These are phyloP conservation scores for Camelina neglecta DNA, from an alignment of 345 rosid genomes.

Conservation along the genomic window DNA sequence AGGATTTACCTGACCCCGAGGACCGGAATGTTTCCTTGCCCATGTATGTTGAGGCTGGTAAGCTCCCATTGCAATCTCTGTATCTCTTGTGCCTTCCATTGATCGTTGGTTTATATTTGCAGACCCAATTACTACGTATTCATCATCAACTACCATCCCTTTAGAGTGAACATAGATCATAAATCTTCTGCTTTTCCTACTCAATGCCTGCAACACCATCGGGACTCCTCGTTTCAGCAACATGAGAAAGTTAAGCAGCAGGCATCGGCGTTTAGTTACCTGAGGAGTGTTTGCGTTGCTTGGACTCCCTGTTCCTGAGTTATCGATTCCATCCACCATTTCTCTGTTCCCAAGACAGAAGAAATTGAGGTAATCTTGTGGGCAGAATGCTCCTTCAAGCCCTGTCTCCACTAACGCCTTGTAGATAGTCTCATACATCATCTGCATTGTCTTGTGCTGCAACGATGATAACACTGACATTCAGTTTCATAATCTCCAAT, in stretches of 20 bases:
- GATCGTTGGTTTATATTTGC: constrained; percentile 96
- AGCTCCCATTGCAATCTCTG: constrained; percentile 95
- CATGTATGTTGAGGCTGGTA: constrained; percentile 80
- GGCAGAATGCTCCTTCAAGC: constrained; percentile 65
- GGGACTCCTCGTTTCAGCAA: constrained; percentile 12
- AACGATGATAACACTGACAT: constrained; percentile 31
- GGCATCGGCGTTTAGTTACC: constrained; percentile 44
- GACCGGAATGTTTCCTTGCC: constrained; percentile 53
- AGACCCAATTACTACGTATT: constrained; percentile 79
- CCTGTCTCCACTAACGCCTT: constrained; percentile 77
- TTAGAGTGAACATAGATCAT: constrained; percentile 91
- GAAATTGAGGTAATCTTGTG: constrained; percentile 83
- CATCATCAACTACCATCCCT: constrained; percentile 95
- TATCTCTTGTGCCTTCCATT: constrained; percentile 88
- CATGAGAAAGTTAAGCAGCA: not conserved
- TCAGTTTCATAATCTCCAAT: constrained; percentile 17
- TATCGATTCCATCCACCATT: constrained; percentile 47
- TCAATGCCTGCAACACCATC: constrained; percentile 50
- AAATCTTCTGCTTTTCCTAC: constrained; percentile 68
- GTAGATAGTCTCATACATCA: constrained; percentile 88
- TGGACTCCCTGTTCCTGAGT: constrained; percentile 40
- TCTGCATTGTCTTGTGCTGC: constrained; percentile 91
- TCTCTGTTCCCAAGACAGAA: constrained; percentile 93
- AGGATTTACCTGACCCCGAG: constrained; percentile 66
- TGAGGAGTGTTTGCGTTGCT: constrained; percentile 58